Evolutionary conservation across 83 land plant genomes (phyloP), one percentile per base, ranked within the genome.

Genomic region (Picea engelmannii): DNA sequence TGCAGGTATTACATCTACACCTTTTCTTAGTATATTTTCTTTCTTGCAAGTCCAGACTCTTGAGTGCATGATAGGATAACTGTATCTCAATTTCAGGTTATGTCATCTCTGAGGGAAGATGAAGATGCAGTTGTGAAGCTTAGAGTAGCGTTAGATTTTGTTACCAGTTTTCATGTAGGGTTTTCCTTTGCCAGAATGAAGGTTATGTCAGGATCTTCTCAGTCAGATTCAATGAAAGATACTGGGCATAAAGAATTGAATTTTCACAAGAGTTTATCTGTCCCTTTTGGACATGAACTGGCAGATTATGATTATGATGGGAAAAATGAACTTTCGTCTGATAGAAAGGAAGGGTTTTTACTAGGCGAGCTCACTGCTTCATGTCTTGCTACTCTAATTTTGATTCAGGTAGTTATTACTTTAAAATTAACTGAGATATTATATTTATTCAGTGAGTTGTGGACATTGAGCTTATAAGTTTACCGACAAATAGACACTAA

Each of bases 301-400:
- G 24, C 78, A 52, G 75, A 11, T 38, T 20, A 85, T 83, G 38
- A 49, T 31, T 31, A 25, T 17, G 23, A 55, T 31, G 83, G 16
- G 55, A 60, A 52, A 31, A 47, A 52, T 27, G 78, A 61, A 27
- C 20, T 58, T 24, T 83, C 38, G n/a, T 24, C 64, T 24, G 65
- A 52, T 78, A 83, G 59, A 55, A 87, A 79, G 60, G 90, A 87
- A 47, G 68, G 80, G 55, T 20, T 61, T 40, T 81, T 85, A 13
- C 89, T 76, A 35, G 24, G 78, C 38, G 89, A 89, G 52, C 63
- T 89, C 31, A 87, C 87, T 66, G 81, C 90, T 13, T 88, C 91
- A 4, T 89, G 91, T 79, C 83, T 89, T 66, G 83, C 90, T 21
- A 83, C 91, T 25, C 74, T 89, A 78, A 73, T 89, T 18, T 82